A percentile compares a stretch with the other conserved stretches of the same genome.
phyloP scores from a whole-genome alignment of 345 rosid species.

The Syzygium oleosum region DNA sequence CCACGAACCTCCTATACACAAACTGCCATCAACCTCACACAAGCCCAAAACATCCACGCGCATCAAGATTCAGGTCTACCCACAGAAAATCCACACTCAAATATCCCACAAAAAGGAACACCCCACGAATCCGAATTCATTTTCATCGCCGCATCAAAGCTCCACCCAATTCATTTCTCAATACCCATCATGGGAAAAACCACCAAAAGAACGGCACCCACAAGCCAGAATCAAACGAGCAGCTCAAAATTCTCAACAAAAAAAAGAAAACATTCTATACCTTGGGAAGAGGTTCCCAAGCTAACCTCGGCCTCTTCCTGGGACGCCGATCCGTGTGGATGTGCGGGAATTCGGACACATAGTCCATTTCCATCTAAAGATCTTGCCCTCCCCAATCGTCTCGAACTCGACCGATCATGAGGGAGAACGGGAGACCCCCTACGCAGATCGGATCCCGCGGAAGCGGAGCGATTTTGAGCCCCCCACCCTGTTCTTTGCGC shows the following conservation, averaged over 20 bases:
- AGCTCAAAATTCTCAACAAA: background rate
- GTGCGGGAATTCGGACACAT: constrained; percentile 33
- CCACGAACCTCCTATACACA: background rate
- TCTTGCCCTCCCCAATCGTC: background rate
- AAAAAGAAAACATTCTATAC: constrained; percentile 11
- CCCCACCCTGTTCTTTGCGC: constrained; percentile 5
- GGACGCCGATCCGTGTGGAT: constrained; percentile 58
- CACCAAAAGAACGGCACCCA: background rate
- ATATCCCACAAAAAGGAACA: background rate
- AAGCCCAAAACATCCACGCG: background rate
- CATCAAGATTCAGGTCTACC: background rate
- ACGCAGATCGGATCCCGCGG: background rate
- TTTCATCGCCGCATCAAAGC: background rate
- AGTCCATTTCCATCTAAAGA: constrained; percentile 40
- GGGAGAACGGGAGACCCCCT: background rate
- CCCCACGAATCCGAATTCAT: background rate
- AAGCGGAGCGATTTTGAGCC: background rate
- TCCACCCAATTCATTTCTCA: background rate
- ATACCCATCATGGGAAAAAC: background rate
- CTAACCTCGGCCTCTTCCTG: constrained; percentile 47
- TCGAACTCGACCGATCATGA: background rate
- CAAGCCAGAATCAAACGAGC: background rate
- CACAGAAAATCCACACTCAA: background rate
- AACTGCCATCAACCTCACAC: background rate
- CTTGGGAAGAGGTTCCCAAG: constrained; percentile 53